Evolutionary conservation across 495 filamentous ascomycete genomes (phyloP), one percentile per base, ranked within the genome.

Genomic region (Neurospora sp.): DNA sequence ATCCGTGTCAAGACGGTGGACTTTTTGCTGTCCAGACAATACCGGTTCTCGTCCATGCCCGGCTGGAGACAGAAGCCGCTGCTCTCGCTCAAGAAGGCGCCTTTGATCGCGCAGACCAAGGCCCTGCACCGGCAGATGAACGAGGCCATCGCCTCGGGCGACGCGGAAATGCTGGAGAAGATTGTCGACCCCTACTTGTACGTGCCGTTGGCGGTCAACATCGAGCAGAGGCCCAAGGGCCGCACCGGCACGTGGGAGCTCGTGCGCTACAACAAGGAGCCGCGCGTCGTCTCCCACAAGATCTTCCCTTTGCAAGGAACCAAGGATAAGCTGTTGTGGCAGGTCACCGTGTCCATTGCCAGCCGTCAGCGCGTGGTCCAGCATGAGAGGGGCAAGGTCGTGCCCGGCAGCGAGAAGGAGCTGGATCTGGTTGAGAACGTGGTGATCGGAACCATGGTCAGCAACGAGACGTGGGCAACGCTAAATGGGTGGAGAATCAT

Each of bases 401-500:
- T 86, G 22, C 72, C 80, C 14, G 85, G 84, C 4, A 86, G 85
- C 47, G 85, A 83, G 47, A 86, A 88, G 78, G 83, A 87, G 79
- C 89, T 88, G 76, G 89, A 90, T 72, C 84, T 91, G 72, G 80
- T 83, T 1, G 94, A 98, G 84, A 91, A 96, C 77, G 31, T 98
- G n/a, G 91, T 95, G 6, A 76, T 97, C 27, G 92, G 93, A 82
- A 85, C 86, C 76, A 75, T 81, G 35, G 79, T 90, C 69, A 81
- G 86, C 81, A 71, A 70, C 10, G 39, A 69, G 6, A 83, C 83
- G 3, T 91, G 87, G 70, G 76, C 84, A 74, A 85, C 89, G 53
- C 2, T 14, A 27, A 81, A 80, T 44, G 85, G 86, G 14, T 98
- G 94, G 94, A 87, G 85, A 78, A 78, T 97, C 68, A 92, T 93